Evolutionary conservation across 257 asterid species (phyloP).

Genomic region (Paulownia fortunei): DNA sequence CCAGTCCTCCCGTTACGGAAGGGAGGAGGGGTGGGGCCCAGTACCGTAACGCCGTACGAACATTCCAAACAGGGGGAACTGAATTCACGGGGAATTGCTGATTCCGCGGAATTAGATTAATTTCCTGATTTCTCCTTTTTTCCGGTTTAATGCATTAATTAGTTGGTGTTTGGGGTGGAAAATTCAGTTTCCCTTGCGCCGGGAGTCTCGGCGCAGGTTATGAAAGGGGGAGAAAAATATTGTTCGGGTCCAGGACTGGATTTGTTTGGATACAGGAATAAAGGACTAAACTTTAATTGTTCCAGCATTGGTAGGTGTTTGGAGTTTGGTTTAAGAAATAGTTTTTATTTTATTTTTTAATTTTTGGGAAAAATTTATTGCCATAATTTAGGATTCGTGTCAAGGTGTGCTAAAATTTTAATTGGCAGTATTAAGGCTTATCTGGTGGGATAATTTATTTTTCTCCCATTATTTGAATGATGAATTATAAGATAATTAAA

Average conservation of each 20-base stretch:
- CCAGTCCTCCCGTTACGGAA: conserved; percentile 28
- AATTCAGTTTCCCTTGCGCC: conserved; percentile 42
- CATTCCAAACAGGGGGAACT: conserved; percentile 49
- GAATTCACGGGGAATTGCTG: conserved; percentile 54
- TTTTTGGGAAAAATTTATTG: background rate
- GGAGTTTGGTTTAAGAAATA: conserved; percentile 34
- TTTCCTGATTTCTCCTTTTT: background rate
- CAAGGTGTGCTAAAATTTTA: background rate
- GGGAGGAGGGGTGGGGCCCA: conserved; percentile 30
- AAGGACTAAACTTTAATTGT: background rate
- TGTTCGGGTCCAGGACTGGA: conserved; percentile 34
- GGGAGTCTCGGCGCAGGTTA: conserved; percentile 76
- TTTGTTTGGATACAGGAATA: conserved; percentile 2
- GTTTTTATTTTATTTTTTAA: background rate
- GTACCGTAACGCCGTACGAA: conserved; percentile 50
- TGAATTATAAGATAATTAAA: background rate
- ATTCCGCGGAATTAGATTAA: conserved; percentile 49
- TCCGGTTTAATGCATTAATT: background rate
- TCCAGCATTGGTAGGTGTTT: conserved; percentile 4
- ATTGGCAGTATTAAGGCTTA: background rate
- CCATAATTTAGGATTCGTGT: conserved; percentile 2
- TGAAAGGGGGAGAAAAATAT: conserved; percentile 18
- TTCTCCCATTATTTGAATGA: background rate
- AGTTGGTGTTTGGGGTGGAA: conserved; percentile 33
- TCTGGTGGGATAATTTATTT: background rate